phyloP scores from a whole-genome alignment of 208 protist species.

The Trichomonas gallinae region DNA sequence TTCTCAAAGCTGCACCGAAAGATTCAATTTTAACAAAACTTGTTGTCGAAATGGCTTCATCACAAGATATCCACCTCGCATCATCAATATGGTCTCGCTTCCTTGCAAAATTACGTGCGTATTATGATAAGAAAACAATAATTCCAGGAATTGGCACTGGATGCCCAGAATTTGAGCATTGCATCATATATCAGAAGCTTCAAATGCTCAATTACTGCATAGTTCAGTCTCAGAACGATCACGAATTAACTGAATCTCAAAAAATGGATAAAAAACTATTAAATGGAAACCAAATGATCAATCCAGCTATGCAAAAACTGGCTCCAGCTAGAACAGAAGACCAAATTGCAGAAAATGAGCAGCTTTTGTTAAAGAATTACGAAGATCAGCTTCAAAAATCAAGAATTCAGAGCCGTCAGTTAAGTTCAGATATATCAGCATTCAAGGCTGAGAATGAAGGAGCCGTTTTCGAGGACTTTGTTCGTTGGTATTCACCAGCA shows the following conservation, averaged over 20 bases:
- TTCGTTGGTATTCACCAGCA: not conserved
- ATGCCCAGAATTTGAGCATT: not conserved
- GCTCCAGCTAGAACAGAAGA: not conserved
- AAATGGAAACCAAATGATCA: not conserved
- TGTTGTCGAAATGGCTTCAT: not conserved
- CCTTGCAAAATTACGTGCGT: not conserved
- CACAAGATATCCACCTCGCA: not conserved
- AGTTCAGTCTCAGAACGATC: not conserved
- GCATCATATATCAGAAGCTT: not conserved
- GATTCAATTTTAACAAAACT: not conserved
- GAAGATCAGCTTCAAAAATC: not conserved
- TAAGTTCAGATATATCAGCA: not conserved
- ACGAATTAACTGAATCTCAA: not conserved
- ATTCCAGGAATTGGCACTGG: not conserved
- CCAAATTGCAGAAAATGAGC: not conserved
- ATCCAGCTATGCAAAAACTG: not conserved
- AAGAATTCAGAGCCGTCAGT: not conserved
- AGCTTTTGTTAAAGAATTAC: not conserved
- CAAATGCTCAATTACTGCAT: conserved; percentile 1
- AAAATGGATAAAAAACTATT: not conserved
- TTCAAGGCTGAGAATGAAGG: not conserved
- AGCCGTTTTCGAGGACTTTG: not conserved
- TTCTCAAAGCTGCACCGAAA: not conserved
- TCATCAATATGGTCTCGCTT: not conserved
- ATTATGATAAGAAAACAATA: not conserved